phyloP scores from a whole-genome alignment of 78 protist species.

The Pigoraptor vietnamica region DNA sequence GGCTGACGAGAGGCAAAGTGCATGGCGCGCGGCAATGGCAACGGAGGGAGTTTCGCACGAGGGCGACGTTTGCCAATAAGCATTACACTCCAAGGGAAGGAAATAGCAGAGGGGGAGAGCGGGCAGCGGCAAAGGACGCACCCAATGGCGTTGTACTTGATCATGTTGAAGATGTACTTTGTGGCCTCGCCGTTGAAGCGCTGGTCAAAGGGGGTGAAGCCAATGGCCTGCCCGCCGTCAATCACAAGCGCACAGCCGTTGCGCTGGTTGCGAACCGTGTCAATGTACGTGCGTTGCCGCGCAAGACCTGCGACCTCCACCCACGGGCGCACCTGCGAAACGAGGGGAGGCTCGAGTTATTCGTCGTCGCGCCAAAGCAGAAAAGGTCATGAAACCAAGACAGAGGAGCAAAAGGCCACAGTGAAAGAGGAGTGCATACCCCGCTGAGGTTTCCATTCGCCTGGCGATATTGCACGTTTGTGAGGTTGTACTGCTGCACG shows the following conservation, averaged over 20 bases:
- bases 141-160: not conserved
- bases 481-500: not conserved
- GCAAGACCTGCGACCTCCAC: too few relatives aligned
- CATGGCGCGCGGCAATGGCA: not conserved
- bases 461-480: not conserved
- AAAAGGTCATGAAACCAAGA: too few relatives aligned
- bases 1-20: too few relatives aligned
- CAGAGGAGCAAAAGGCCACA: not conserved
- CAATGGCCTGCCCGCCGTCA: not conserved
- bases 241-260: not conserved
- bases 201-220: not conserved
- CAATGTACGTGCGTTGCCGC: not conserved
- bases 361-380: too few relatives aligned
- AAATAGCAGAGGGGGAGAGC: too few relatives aligned
- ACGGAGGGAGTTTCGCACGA: not conserved
- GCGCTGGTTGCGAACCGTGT: not conserved
- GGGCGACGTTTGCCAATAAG: too few relatives aligned
- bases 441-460: not conserved
- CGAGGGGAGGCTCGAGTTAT: too few relatives aligned
- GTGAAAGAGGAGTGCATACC: not conserved
- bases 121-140: too few relatives aligned
- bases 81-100: too few relatives aligned
- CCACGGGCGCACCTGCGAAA: too few relatives aligned
- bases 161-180: not conserved
- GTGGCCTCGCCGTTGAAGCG: not conserved